Percentiles rank a stretch among this genome's conserved stretches.
Evolutionary conservation across 345 rosid species (phyloP).

Genomic region (Crucihimalaya himalaica): DNA sequence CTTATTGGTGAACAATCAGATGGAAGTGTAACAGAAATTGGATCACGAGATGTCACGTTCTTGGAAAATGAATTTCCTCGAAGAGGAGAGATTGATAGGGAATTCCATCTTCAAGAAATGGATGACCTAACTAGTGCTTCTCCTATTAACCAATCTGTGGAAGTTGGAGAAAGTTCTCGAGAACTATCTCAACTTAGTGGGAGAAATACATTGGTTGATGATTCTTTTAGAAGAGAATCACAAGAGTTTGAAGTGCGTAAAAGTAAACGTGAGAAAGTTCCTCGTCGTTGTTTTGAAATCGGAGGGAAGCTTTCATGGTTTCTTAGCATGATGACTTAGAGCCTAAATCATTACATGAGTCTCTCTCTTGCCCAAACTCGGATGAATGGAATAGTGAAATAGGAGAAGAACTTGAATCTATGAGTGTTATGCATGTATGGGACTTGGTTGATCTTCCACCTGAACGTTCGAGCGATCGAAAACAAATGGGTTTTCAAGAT

Average conservation of each 20-base stretch:
- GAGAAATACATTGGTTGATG: not conserved
- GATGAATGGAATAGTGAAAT: not conserved
- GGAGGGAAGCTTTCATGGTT: slow-evolving; percentile 1
- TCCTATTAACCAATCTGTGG: no score
- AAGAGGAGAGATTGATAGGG: no score
- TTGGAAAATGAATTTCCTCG: no score
- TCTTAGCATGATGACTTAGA: not conserved
- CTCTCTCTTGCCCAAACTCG: not conserved
- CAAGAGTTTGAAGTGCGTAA: not conserved
- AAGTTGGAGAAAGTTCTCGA: not conserved
- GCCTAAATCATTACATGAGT: not conserved
- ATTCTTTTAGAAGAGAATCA: not conserved
- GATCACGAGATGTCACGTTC: no score
- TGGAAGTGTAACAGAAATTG: no score
- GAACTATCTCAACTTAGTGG: not conserved
- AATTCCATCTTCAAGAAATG: no score
- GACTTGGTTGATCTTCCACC: slow-evolving; percentile 1
- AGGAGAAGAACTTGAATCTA: not conserved
- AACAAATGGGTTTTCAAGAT: not conserved
- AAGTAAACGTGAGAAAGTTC: not conserved
- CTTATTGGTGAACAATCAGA: no score
- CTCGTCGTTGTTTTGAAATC: not conserved
- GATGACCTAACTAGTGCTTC: no score
- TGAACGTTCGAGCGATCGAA: not conserved
- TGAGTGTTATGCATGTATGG: not conserved